phyloP scores from a whole-genome alignment of 176 grass and related monocot genomes.

The Microstegium vimineum region DNA sequence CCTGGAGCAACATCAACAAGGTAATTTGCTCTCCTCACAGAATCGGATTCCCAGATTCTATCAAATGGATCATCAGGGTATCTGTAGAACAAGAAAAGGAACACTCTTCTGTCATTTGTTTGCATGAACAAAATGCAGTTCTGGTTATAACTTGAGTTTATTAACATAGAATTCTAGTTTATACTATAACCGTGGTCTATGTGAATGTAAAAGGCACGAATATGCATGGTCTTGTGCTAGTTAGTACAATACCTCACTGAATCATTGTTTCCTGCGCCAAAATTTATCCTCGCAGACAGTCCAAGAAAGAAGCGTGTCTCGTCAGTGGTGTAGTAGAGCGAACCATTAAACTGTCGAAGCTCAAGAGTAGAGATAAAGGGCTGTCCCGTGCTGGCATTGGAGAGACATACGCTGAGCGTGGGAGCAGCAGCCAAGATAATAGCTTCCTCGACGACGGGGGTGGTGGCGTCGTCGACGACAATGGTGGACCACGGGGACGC shows the following conservation, averaged over 20 bases:
- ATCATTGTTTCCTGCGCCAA: constrained; percentile 59
- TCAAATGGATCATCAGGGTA: constrained; percentile 96
- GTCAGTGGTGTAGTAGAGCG: constrained; percentile 67
- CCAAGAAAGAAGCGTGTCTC: constrained; percentile 72
- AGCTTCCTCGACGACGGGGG: constrained; percentile 47
- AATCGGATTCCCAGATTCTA: constrained; percentile 94
- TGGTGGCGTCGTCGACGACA: constrained; percentile 52
- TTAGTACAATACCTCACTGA: no score
- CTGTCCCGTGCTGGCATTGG: constrained; percentile 64
- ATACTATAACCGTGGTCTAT: no score
- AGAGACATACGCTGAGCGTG: constrained; percentile 66
- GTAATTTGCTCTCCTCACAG: constrained; percentile 63
- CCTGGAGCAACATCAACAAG: constrained; percentile 89
- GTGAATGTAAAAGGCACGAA: no score
- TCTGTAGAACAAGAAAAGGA: constrained; percentile 40
- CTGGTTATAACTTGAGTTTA: no score
- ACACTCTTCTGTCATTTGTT: not conserved
- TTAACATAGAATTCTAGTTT: no score
- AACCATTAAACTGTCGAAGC: constrained; percentile 85
- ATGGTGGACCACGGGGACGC: constrained; percentile 72
- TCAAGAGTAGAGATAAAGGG: constrained; percentile 91
- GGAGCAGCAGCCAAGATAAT: constrained; percentile 70
- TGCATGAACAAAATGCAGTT: not conserved
- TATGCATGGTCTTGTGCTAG: no score
- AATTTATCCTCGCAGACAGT: constrained; percentile 78